Base-by-base conservation (phyloP, 225 moss, liverwort and hornwort species). In the Takakia lepidozioides region DNA sequence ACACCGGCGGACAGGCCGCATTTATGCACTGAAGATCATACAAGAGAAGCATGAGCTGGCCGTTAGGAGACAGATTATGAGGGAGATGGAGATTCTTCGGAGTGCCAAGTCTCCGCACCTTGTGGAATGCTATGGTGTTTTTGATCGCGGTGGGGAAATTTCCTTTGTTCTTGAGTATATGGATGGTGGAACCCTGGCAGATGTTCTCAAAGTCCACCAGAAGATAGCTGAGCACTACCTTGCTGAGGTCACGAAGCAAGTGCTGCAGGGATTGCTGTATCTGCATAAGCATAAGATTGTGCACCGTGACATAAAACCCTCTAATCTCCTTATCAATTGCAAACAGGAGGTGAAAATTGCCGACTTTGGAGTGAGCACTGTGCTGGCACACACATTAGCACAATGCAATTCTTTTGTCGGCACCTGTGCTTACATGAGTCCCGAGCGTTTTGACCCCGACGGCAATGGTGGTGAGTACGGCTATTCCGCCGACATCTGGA, bases 361-460 rank as follows among this genome's bases (percentile, higher is more conserved):
- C 0, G 93, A 93, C 51, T 93, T 93, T 19, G 93, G 93, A 25
- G 93, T 93, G 34, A 89, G 89, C 58, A 93, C 93, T 1, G 81
- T 93, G 63, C 61, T 95, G 56, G 93, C 89, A 5, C 71, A 87
- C 49, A 95, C 93, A 8, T 72, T 89, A 39, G 93, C 93, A 32
- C 89, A 95, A 70, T 95, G 93, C 55, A 95, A 90, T 65, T 95
- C 90, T 0, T 95, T 95, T n/a, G 93, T 95, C 2, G 93, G 89
- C 18, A 95, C 93, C 8, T 95, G 93, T 52, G 93, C 93, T 10
- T 95, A 95, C 46, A 95, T 90, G 90, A 95, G 93, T 27, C 93
- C 89, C 0, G 93, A 95, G 46, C 75, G 89, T 21, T 89, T 89
- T 64, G 86, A 95, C 58, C 93, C 93, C 5, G 93, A 93, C 40